phyloP scores from a whole-genome alignment of 306 rosid species.

The Rosa lucieae region DNA sequence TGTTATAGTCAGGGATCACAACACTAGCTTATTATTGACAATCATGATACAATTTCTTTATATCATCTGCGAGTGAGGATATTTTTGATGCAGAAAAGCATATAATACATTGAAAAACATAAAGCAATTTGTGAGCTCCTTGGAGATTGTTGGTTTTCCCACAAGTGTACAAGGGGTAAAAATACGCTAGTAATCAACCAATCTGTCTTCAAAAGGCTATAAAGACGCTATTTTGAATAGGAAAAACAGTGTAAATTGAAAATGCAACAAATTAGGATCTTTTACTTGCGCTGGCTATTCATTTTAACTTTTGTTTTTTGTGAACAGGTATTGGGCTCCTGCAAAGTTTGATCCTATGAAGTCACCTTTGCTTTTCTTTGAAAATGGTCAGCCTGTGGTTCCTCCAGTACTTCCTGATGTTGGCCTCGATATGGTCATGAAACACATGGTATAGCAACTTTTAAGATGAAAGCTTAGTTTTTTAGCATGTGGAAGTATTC shows the following conservation, averaged over 20 bases:
- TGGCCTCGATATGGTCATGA: constrained; percentile 81
- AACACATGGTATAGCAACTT: constrained; percentile 59
- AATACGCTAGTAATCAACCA: background rate
- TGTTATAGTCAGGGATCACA: background rate
- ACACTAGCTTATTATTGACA: too few species aligned
- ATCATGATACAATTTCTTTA: too few species aligned
- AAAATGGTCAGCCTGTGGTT: constrained; percentile 54
- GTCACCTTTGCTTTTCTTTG: constrained; percentile 43
- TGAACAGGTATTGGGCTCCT: constrained; percentile 96
- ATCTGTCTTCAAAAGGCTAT: background rate
- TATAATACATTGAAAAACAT: too few species aligned
- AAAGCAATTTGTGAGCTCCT: background rate
- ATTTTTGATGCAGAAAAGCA: too few species aligned
- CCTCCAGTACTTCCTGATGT: constrained; percentile 71
- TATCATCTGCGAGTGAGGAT: too few species aligned
- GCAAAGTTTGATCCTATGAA: constrained; percentile 87
- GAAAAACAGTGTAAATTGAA: background rate
- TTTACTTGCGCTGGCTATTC: background rate
- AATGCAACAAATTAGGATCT: background rate
- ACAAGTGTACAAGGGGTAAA: background rate
- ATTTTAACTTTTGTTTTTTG: constrained; percentile 23
- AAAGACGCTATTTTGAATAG: background rate
- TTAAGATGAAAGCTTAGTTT: background rate
- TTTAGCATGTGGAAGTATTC: background rate
- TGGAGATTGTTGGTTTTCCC: background rate